Evolutionary conservation across 768 basidiomycete genomes (phyloP).

Genomic region (Termitomyces sp.): DNA sequence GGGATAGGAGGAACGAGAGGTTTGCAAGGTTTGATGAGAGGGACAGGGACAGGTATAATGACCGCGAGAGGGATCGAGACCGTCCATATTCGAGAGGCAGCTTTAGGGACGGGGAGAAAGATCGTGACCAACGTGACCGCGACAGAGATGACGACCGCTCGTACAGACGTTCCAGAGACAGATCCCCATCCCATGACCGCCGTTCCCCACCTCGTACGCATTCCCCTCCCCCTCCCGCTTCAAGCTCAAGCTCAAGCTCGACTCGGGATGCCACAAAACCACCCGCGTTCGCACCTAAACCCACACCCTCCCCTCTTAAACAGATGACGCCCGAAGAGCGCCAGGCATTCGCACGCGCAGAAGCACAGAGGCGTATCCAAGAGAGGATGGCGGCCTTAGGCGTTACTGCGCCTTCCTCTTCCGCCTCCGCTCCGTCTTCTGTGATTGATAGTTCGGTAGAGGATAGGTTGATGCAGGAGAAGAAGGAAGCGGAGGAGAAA

Average conservation of each 20-base stretch:
- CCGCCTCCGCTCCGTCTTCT: slow-evolving; percentile 18
- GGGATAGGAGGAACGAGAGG: slow-evolving; percentile 81
- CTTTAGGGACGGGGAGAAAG: slow-evolving; percentile 16
- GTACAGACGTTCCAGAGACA: slow-evolving; percentile 22
- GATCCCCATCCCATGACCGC: slow-evolving; percentile 15
- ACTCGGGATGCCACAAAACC: slow-evolving; percentile 30
- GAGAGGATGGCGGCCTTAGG: slow-evolving; percentile 85
- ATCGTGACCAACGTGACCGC: slow-evolving; percentile 19
- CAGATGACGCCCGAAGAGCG: slow-evolving; percentile 85
- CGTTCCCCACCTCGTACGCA: slow-evolving; percentile 42
- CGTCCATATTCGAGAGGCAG: slow-evolving; percentile 17
- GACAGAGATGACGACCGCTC: slow-evolving; percentile 33
- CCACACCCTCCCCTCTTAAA: slow-evolving; percentile 60
- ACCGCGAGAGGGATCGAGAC: slow-evolving; percentile 22
- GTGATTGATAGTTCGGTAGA: slow-evolving; percentile 75
- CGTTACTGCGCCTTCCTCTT: slow-evolving; percentile 44
- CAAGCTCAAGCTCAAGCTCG: slow-evolving; percentile 23
- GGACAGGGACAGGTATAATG: slow-evolving; percentile 12
- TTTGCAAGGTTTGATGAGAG: slow-evolving; percentile 59
- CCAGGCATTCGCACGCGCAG: slow-evolving; percentile 65
- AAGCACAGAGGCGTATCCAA: slow-evolving; percentile 78
- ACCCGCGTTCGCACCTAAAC: slow-evolving; percentile 36
- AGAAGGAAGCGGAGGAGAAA: slow-evolving; percentile 88
- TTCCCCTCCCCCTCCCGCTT: slow-evolving; percentile 46
- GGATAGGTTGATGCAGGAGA: slow-evolving; percentile 79